phyloP scores from a whole-genome alignment of 345 rosid species.

The Punica granatum region DNA sequence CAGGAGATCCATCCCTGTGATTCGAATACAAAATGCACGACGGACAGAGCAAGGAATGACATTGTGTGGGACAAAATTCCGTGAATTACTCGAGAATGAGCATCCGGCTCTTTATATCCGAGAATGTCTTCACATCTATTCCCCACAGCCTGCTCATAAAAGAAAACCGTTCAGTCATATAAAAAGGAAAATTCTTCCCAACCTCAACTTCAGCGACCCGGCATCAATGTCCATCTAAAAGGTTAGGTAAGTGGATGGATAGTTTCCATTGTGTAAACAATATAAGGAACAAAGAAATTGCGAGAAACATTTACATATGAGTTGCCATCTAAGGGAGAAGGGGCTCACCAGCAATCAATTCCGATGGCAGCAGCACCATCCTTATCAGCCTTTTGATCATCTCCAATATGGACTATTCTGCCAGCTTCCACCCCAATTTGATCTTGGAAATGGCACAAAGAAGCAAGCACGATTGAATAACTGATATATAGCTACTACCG shows the following conservation, averaged over 20 bases:
- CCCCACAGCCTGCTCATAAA: constrained; percentile 72
- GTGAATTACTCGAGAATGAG: constrained; percentile 14
- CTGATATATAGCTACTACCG: neutral
- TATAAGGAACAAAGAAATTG: neutral
- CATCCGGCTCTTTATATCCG: constrained; percentile 47
- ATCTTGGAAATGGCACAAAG: constrained; percentile 31
- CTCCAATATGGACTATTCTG: constrained; percentile 72
- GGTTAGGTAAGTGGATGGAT: neutral
- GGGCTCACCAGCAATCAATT: constrained; percentile 67
- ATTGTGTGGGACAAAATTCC: too few species aligned
- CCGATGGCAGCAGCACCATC: constrained; percentile 65
- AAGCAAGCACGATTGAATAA: neutral
- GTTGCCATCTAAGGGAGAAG: neutral
- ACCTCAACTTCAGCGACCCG: neutral
- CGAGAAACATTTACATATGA: neutral
- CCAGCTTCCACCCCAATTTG: constrained; percentile 41
- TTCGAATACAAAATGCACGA: neutral
- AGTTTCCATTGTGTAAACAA: too few species aligned
- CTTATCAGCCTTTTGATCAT: constrained; percentile 68
- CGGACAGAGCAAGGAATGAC: neutral
- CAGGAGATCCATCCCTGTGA: neutral
- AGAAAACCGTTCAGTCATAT: neutral
- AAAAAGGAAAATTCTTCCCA: neutral
- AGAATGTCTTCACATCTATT: constrained; percentile 54
- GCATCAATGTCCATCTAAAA: neutral